Percentiles rank a stretch among this genome's conserved stretches.
Conservation (phyloP, 176 grass and related monocot genomes). For the Alloteropsis semialata region DNA sequence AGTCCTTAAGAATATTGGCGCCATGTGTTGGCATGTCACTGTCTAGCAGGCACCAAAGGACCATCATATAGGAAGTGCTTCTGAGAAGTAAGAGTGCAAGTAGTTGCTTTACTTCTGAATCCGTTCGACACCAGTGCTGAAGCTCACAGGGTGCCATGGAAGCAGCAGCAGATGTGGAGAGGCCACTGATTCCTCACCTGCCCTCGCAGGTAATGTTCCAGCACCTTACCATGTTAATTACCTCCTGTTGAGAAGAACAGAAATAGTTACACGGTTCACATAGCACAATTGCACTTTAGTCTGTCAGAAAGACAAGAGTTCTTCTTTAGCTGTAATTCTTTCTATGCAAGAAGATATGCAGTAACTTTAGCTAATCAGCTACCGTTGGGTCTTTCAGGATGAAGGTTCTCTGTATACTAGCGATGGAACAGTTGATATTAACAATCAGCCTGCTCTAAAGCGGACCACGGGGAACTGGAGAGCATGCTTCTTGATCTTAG, state of each 20-base stretch:
- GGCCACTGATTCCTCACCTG: neutral
- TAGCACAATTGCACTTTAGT: neutral
- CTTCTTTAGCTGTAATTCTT: too few relatives aligned
- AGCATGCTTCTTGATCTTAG: too few relatives aligned
- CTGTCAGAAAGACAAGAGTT: too few relatives aligned
- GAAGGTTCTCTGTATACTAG: neutral
- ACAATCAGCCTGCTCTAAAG: neutral
- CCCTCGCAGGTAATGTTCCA: neutral
- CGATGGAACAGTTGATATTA: neutral
- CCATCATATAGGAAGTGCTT: neutral
- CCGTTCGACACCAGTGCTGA: neutral
- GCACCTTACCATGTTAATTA: neutral
- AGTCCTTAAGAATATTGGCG: neutral
- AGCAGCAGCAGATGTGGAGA: constrained; percentile 15
- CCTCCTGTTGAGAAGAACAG: neutral
- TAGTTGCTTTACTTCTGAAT: neutral
- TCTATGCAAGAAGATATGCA: too few relatives aligned
- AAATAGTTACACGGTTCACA: neutral
- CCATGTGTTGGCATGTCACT: neutral
- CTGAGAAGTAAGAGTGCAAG: neutral
- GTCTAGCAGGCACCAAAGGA: neutral
- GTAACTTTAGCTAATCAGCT: neutral
- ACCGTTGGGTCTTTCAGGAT: neutral
- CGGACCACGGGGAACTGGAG: neutral
- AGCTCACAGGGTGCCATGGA: neutral